Evolutionary conservation across 192 early-diverging fungal genomes (phyloP).

Genomic region (Entomortierella beljakovae): DNA sequence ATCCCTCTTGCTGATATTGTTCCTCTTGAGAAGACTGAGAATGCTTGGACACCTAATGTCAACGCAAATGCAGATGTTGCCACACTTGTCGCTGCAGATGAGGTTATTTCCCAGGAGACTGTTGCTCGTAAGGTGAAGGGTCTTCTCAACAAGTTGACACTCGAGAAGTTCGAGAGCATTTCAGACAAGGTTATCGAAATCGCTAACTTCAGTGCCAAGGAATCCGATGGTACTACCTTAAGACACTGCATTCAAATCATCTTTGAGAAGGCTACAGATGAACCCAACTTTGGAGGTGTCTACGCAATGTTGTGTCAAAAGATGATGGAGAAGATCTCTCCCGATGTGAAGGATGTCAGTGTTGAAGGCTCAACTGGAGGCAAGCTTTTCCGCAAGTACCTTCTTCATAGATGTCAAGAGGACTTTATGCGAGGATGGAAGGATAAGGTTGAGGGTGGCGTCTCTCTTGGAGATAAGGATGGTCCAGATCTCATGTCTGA

Average conservation of each 20-base stretch:
- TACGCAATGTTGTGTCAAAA: conserved; percentile 90
- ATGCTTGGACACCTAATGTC: conserved; percentile 81
- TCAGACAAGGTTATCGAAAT: conserved; percentile 84
- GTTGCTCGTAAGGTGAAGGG: conserved; percentile 86
- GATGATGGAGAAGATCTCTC: conserved; percentile 75
- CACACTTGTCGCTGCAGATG: conserved; percentile 53
- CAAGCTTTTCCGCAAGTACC: conserved; percentile 88
- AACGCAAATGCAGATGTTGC: conserved; percentile 56
- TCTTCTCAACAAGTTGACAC: conserved; percentile 96
- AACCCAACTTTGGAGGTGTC: conserved; percentile 89
- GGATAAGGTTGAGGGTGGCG: conserved; percentile 68
- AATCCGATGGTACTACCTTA: conserved; percentile 78
- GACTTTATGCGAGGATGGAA: conserved; percentile 95
- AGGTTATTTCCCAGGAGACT: conserved; percentile 63
- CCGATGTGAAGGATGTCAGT: conserved; percentile 69
- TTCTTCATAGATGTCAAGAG: conserved; percentile 94
- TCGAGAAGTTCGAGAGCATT: conserved; percentile 93
- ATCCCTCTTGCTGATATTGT: conserved; percentile 73
- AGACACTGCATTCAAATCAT: conserved; percentile 86
- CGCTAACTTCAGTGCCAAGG: conserved; percentile 76
- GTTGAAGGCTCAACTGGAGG: conserved; percentile 70
- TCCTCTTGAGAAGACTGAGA: conserved; percentile 84
- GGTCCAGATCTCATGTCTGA: conserved; percentile 76
- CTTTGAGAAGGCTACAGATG: conserved; percentile 96
- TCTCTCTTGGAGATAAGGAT: conserved; percentile 66